phyloP scores from a whole-genome alignment of 2,329 filamentous ascomycete genomes.

The Epichloe bromicola region DNA sequence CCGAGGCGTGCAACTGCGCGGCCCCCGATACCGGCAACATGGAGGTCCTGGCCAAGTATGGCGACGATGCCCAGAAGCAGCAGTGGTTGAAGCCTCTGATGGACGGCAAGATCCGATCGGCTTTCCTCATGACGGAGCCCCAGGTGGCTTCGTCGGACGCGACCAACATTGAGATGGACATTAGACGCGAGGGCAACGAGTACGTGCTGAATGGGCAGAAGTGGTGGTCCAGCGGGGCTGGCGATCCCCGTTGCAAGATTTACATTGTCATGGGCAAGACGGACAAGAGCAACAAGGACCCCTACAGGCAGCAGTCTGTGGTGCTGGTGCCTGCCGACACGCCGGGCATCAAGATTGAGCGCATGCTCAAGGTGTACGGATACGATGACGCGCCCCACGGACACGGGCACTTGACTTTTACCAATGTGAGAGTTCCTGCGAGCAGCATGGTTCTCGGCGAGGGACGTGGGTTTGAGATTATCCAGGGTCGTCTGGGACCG shows the following conservation, averaged over 20 bases:
- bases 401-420: constrained; percentile 84
- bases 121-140: constrained; percentile 90
- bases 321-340: constrained; percentile 72
- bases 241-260: constrained; percentile 80
- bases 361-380: constrained; percentile 88
- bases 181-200: constrained; percentile 70
- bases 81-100: constrained; percentile 72
- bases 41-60: constrained; percentile 89
- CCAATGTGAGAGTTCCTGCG: constrained; percentile 77
- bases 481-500: constrained; percentile 89
- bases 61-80: constrained; percentile 71
- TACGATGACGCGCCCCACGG: constrained; percentile 98
- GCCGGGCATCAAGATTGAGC: constrained; percentile 80
- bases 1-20: constrained; percentile 79
- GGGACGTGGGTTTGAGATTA: constrained; percentile 93
- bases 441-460: constrained; percentile 82
- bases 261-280: constrained; percentile 97
- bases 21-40: constrained; percentile 92
- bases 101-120: constrained; percentile 74
- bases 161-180: constrained; percentile 78
- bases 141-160: constrained; percentile 82
- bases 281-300: constrained; percentile 58
- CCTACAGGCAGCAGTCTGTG: constrained; percentile 87
- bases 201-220: constrained; percentile 93
- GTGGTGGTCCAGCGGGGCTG: constrained; percentile 98